Conservation (phyloP, 225 moss, liverwort and hornwort genomes). For the Bryum argenteum region DNA sequence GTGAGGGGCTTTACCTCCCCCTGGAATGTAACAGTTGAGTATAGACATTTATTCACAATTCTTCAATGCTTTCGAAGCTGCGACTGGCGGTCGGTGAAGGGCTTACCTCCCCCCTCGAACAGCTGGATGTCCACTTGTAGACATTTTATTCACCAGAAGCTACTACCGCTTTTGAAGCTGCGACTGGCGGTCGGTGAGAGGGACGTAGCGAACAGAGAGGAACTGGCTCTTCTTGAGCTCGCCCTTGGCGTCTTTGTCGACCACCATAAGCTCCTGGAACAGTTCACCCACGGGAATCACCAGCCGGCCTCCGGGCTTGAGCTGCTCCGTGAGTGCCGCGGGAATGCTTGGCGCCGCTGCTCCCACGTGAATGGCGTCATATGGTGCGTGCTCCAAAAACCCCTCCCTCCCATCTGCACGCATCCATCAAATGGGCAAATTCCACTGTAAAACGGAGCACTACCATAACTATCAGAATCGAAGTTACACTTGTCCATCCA, state of each 20-base stretch:
- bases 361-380: slow-evolving; percentile 88
- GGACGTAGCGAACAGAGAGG: slow-evolving; percentile 78
- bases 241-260: slow-evolving; percentile 69
- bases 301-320: slow-evolving; percentile 78
- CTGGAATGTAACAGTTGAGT: too few species aligned
- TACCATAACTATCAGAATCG: background rate
- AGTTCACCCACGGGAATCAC: slow-evolving; percentile 83
- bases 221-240: slow-evolving; percentile 48
- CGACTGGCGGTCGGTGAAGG: too few species aligned
- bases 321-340: slow-evolving; percentile 68
- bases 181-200: slow-evolving; percentile 64
- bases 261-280: slow-evolving; percentile 68
- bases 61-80: too few species aligned
- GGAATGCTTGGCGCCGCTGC: slow-evolving; percentile 71
- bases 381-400: slow-evolving; percentile 65
- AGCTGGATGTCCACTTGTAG: too few species aligned
- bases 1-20: too few species aligned
- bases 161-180: slow-evolving; percentile 58
- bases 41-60: too few species aligned
- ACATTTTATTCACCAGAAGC: background rate
- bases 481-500: too few species aligned
- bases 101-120: too few species aligned
- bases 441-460: background rate
- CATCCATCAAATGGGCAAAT: background rate
- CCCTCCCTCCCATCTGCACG: slow-evolving; percentile 72